Evolutionary conservation across 1,139 yeast species (phyloP).

Genomic region (Lodderomyces metapsilosis): DNA sequence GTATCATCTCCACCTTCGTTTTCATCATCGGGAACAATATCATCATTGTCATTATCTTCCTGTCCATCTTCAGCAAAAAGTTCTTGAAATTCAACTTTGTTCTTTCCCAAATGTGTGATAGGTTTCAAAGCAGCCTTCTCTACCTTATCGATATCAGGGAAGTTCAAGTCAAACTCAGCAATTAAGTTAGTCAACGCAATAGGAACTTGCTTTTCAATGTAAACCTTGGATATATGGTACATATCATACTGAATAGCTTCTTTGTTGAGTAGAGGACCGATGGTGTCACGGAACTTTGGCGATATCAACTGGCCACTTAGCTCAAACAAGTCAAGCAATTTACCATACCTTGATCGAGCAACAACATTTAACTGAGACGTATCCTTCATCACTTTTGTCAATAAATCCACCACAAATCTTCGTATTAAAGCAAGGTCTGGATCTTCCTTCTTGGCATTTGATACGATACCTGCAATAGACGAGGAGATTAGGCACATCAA

Average conservation of each 20-base stretch:
- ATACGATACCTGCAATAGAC: constrained; percentile 38
- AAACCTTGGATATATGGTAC: constrained; percentile 57
- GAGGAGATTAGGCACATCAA: constrained; percentile 64
- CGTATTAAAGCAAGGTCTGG: constrained; percentile 72
- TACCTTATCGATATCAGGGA: constrained; percentile 62
- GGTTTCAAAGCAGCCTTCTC: constrained; percentile 60
- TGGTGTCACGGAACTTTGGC: constrained; percentile 40
- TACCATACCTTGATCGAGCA: constrained; percentile 44
- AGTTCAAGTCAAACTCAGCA: constrained; percentile 67
- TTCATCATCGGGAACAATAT: constrained; percentile 50
- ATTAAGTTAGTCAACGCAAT: constrained; percentile 54
- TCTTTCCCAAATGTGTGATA: constrained; percentile 59
- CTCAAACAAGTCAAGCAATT: constrained; percentile 57
- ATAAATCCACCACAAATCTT: constrained; percentile 67
- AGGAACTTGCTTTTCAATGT: constrained; percentile 68
- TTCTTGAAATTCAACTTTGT: constrained; percentile 58
- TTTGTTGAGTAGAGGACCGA: constrained; percentile 46
- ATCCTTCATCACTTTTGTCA: constrained; percentile 64
- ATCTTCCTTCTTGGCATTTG: constrained; percentile 54
- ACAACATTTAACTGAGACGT: constrained; percentile 26
- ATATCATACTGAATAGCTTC: constrained; percentile 55
- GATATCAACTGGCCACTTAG: constrained; percentile 46
- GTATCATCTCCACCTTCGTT: constrained; percentile 70
- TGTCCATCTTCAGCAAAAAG: constrained; percentile 42
- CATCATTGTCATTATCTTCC: constrained; percentile 53